Conservation (phyloP, 352 stramenopile species). For the Globisporangium solare region DNA sequence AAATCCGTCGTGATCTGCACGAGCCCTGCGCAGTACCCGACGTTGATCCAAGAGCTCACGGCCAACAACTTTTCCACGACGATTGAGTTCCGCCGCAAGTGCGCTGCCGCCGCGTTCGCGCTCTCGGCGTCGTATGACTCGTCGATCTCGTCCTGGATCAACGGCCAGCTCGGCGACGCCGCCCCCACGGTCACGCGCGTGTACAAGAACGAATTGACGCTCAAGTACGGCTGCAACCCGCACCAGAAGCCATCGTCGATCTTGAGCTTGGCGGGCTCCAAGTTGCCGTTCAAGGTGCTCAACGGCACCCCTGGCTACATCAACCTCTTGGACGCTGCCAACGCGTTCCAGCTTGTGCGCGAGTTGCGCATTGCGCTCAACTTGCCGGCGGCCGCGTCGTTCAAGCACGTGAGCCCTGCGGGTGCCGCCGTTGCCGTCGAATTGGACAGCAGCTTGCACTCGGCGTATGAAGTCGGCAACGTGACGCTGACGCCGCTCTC, state of each 20-base stretch:
- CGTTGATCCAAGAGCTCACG: conserved; percentile 92
- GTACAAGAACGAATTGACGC: conserved; percentile 93
- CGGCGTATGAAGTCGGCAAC: conserved; percentile 94
- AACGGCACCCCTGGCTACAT: conserved; percentile 98
- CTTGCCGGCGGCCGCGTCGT: conserved; percentile 93
- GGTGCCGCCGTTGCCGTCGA: conserved; percentile 96
- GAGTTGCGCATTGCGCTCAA: conserved; percentile 95
- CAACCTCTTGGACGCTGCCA: conserved; percentile 98
- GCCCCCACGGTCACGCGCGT: conserved; percentile 86
- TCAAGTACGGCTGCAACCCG: conserved; percentile 98
- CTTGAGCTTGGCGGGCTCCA: conserved; percentile 55
- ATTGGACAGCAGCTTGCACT: conserved; percentile 90
- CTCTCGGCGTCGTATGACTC: conserved; percentile 94
- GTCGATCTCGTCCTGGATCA: conserved; percentile 96
- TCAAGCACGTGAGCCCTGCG: conserved; percentile 98
- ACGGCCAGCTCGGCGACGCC: conserved; percentile 79
- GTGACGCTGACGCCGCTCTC: conserved; percentile 92
- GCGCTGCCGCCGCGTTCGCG: conserved; percentile 72
- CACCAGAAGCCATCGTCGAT: conserved; percentile 96
- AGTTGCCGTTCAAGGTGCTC: conserved; percentile 85
- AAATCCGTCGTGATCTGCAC: conserved; percentile 98
- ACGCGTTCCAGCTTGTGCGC: conserved; percentile 98
- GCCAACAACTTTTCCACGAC: conserved; percentile 90
- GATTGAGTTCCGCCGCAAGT: conserved; percentile 86
- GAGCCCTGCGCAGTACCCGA: conserved; percentile 92